A percentile compares a stretch with the other conserved stretches of the same genome.
phyloP scores from a whole-genome alignment of 768 basidiomycete genomes.

The Tubosaeta brunneosetosa region DNA sequence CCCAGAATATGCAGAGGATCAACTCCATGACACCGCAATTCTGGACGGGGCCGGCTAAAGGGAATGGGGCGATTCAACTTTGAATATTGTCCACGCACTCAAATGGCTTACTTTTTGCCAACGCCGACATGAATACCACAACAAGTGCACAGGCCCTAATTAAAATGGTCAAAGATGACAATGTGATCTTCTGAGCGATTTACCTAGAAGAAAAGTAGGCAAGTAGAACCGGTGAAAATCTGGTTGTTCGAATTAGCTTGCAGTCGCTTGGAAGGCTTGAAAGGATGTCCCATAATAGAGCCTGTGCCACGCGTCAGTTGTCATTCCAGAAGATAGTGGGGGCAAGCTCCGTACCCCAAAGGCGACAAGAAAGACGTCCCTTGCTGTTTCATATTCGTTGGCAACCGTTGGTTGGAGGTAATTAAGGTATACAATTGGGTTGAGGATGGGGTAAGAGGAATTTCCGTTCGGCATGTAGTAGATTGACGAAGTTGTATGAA shows the following conservation, averaged over 20 bases:
- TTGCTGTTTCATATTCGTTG: constrained; percentile 16
- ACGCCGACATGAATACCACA: constrained; percentile 12
- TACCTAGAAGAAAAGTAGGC: constrained; percentile 25
- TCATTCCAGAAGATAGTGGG: background rate
- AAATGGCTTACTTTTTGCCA: constrained; percentile 18
- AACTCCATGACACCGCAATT: constrained; percentile 18
- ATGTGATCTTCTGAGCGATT: background rate
- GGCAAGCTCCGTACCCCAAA: constrained; percentile 13
- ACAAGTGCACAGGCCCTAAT: constrained; percentile 17
- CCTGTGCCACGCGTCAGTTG: constrained; percentile 11
- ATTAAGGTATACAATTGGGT: constrained; percentile 22
- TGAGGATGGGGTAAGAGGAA: constrained; percentile 11
- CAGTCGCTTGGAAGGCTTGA: constrained; percentile 20
- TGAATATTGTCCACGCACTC: background rate
- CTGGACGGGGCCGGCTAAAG: constrained; percentile 20
- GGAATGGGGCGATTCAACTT: background rate
- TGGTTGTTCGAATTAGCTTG: constrained; percentile 13
- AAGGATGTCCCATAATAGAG: constrained; percentile 25
- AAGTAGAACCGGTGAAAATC: constrained; percentile 12
- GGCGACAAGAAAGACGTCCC: constrained; percentile 16
- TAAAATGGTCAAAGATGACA: constrained; percentile 2
- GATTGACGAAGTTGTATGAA: background rate
- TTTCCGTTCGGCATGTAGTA: constrained; percentile 1
- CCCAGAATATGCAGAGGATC: constrained; percentile 12
- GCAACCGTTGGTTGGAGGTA: constrained; percentile 22